Conservation (phyloP, 2,329 filamentous ascomycete genomes). For the Trichoderma simmonsii region DNA sequence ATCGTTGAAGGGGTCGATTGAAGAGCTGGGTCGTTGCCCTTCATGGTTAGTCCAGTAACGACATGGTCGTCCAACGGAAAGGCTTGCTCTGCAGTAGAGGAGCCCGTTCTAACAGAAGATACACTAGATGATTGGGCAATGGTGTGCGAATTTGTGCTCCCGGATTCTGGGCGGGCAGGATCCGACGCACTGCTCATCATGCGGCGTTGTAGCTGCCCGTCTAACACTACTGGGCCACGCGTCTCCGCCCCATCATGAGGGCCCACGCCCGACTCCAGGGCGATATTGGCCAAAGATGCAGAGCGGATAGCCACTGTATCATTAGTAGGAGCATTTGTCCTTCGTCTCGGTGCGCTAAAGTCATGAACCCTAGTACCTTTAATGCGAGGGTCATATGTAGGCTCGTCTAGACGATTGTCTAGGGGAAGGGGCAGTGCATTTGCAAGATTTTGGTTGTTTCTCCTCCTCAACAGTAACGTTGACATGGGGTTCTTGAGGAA, state of each 20-base stretch:
- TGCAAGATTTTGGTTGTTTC: conserved; percentile 48
- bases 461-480: conserved; percentile 55
- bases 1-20: conserved; percentile 20
- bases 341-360: conserved; percentile 59
- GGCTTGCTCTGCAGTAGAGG: conserved; percentile 13
- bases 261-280: conserved; percentile 21
- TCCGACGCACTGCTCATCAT: conserved; percentile 33
- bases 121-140: conserved; percentile 29
- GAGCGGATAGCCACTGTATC: conserved; percentile 21
- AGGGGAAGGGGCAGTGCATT: conserved; percentile 43
- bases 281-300: conserved; percentile 18
- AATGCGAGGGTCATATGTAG: conserved; percentile 60
- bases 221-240: neutral
- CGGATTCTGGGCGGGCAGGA: conserved; percentile 26
- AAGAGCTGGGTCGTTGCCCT: conserved; percentile 31
- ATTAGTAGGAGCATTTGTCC: conserved; percentile 28
- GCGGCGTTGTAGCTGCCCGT: conserved; percentile 17
- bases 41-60: conserved; percentile 40
- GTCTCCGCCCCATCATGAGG: neutral
- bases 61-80: conserved; percentile 16
- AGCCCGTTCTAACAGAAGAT: conserved; percentile 25
- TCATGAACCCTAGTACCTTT: conserved; percentile 62
- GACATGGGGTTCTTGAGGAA: conserved; percentile 61
- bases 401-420: conserved; percentile 40
- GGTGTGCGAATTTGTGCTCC: conserved; percentile 27